Conservation (phyloP, 352 stramenopile genomes). For the Globisporangium lucens region DNA sequence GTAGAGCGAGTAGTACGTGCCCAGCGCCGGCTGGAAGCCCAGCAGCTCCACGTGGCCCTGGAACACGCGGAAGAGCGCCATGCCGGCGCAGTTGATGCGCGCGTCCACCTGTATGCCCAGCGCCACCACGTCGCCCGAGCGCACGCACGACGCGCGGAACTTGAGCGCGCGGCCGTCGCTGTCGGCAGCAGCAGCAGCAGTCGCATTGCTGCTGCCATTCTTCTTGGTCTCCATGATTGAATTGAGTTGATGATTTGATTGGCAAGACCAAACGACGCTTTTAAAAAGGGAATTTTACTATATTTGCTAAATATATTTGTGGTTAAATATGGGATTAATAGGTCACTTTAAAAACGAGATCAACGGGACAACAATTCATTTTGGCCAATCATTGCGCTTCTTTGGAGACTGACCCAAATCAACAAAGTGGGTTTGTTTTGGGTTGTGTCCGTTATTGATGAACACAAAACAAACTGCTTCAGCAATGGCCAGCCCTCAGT, state of each 20-base stretch:
- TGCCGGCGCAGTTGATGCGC: slow-evolving; percentile 68
- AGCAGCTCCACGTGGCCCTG: slow-evolving; percentile 70
- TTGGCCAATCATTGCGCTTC: too few species aligned
- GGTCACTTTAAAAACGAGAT: too few species aligned
- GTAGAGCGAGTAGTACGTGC: slow-evolving; percentile 77
- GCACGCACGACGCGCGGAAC: slow-evolving; percentile 44
- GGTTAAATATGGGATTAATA: too few species aligned
- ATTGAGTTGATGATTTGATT: neutral
- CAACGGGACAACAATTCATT: too few species aligned
- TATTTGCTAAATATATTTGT: too few species aligned
- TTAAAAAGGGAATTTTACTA: too few species aligned
- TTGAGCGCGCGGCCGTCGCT: neutral
- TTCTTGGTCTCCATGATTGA: neutral
- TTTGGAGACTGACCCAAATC: neutral
- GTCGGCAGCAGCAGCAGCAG: neutral
- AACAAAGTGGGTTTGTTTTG: neutral
- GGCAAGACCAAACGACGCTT: neutral
- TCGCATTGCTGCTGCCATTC: neutral
- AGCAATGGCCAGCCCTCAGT: neutral
- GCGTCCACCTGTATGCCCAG: slow-evolving; percentile 52
- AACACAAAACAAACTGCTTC: neutral
- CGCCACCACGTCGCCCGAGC: slow-evolving; percentile 60
- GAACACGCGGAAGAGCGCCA: slow-evolving; percentile 76
- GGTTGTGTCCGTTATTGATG: neutral
- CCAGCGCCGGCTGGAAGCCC: slow-evolving; percentile 61